phyloP scores from a whole-genome alignment of 2,329 filamentous ascomycete species.

The Alternaria panax region DNA sequence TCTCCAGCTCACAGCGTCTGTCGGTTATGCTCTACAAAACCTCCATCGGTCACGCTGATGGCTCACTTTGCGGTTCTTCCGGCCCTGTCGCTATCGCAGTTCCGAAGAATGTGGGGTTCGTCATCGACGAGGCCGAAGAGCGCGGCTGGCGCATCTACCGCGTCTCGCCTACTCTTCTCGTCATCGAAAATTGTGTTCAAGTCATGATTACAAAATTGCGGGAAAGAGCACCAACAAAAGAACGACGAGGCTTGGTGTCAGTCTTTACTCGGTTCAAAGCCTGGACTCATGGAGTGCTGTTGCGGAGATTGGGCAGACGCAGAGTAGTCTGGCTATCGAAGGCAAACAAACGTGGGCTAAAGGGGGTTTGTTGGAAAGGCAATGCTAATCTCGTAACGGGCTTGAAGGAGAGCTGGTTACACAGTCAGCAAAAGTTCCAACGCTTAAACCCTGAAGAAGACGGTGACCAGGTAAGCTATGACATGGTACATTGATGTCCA shows the following conservation, averaged over 20 bases:
- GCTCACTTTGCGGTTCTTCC: background rate
- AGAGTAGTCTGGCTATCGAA: background rate
- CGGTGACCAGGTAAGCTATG: background rate
- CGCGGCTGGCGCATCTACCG: background rate
- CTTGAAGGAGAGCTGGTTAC: background rate
- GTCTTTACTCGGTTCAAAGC: background rate
- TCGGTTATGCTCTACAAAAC: background rate
- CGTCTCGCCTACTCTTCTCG: background rate
- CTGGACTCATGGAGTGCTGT: background rate
- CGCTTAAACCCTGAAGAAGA: background rate
- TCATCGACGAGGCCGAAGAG: background rate
- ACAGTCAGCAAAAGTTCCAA: background rate
- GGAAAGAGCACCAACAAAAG: background rate
- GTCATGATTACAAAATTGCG: background rate
- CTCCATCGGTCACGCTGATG: background rate
- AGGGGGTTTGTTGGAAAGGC: background rate
- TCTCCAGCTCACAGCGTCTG: background rate
- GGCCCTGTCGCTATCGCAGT: background rate
- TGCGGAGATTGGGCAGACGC: background rate
- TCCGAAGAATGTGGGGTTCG: background rate
- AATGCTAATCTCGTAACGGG: background rate
- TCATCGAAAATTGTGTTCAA: slow-evolving; percentile 1
- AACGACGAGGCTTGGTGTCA: background rate
- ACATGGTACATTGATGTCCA: background rate
- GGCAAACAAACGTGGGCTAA: background rate